Evolutionary conservation across 176 grass and related monocot genomes (phyloP).

Genomic region (Elymus sibiricus): DNA sequence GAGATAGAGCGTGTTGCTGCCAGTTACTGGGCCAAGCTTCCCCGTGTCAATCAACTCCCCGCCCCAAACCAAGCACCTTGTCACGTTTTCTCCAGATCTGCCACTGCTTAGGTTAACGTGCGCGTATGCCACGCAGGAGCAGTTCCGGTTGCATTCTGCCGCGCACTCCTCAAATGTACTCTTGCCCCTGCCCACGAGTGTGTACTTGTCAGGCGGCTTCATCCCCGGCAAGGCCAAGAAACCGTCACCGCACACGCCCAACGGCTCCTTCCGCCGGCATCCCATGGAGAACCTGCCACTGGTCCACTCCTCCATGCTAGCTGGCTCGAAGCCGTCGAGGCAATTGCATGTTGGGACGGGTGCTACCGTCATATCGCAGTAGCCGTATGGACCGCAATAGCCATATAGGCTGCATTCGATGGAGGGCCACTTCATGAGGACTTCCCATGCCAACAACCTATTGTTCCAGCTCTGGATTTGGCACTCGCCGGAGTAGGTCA

Average conservation of each 20-base stretch:
- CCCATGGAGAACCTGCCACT: not conserved
- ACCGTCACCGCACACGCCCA: not conserved
- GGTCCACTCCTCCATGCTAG: not conserved
- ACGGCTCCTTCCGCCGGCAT: not conserved
- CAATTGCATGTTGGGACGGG: not conserved
- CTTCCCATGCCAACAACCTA: not conserved
- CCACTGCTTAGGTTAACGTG: not conserved
- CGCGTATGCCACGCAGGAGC: not conserved
- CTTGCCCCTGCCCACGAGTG: not conserved
- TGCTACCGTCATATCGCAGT: accelerated
- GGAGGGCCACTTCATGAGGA: accelerated
- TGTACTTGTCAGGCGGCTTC: not conserved
- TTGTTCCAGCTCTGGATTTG: not conserved
- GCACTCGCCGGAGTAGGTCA: not conserved
- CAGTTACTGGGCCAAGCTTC: too few relatives aligned
- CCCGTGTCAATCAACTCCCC: not conserved
- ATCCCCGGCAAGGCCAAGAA: not conserved
- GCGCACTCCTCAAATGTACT: not conserved
- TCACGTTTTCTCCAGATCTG: not conserved
- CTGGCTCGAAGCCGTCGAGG: not conserved
- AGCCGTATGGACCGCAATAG: not conserved
- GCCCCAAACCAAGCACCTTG: not conserved
- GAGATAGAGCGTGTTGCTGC: not conserved
- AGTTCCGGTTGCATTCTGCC: not conserved
- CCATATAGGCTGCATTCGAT: accelerated